Evolutionary conservation across 163 green algal genomes (phyloP).

Genomic region (Coccomyxa subellipsoidea): DNA sequence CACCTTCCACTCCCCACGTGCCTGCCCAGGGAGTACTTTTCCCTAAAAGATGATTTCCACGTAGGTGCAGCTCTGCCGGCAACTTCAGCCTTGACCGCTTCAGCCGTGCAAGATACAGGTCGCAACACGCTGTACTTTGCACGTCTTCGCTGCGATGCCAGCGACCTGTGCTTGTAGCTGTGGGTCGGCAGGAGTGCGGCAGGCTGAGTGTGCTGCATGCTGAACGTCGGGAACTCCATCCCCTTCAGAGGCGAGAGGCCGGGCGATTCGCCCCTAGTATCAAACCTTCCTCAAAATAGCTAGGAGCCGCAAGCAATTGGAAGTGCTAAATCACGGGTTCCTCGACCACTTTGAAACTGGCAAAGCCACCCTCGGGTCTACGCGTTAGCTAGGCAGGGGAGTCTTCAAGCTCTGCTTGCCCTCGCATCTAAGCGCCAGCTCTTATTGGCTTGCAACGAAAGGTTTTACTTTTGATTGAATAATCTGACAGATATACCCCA

Average conservation of each 20-base stretch:
- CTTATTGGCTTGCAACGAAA: too few species aligned
- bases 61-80: not conserved
- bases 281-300: not conserved
- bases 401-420: too few species aligned
- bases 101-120: not conserved
- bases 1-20: constrained; percentile 7
- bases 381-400: too few species aligned
- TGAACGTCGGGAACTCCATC: not conserved
- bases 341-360: not conserved
- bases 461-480: too few species aligned
- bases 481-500: too few species aligned
- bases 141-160: not conserved
- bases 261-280: not conserved
- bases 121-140: not conserved
- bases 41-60: not conserved
- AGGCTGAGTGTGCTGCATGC: not conserved
- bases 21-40: constrained; percentile 1
- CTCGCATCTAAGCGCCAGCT: too few species aligned
- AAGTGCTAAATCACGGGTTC: not conserved
- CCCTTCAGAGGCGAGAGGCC: not conserved
- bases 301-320: not conserved
- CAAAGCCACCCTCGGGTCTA: not conserved
- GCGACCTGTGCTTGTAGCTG: not conserved
- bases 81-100: not conserved
- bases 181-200: not conserved